Percentiles rank a stretch among this genome's conserved stretches.
phyloP scores from a whole-genome alignment of 2,329 filamentous ascomycete species.

The Colletotrichum destructivum region DNA sequence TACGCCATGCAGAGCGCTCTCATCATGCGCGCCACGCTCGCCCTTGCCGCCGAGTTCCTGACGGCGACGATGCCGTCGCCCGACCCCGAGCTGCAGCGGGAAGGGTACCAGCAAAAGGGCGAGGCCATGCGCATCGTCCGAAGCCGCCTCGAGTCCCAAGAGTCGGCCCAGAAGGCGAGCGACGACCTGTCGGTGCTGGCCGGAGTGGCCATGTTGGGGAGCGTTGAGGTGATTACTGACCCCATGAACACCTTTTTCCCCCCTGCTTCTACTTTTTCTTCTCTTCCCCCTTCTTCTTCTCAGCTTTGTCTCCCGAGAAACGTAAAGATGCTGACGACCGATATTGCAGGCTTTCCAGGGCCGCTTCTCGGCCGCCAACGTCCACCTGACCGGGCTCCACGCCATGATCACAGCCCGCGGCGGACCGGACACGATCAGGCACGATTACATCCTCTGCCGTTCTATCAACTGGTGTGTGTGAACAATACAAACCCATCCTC shows the following conservation, averaged over 20 bases:
- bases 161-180: conserved; percentile 11
- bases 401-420: conserved; percentile 39
- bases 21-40: conserved; percentile 41
- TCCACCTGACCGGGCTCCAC: conserved; percentile 40
- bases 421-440: conserved; percentile 38
- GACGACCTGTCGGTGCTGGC: conserved; percentile 35
- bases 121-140: conserved; percentile 41
- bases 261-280: no score
- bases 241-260: no score
- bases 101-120: conserved; percentile 42
- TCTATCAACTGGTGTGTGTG: conserved; percentile 41
- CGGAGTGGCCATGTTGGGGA: conserved; percentile 37
- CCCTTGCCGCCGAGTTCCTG: conserved; percentile 41
- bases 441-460: conserved; percentile 44
- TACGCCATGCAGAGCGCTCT: conserved; percentile 43
- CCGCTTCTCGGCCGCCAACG: conserved; percentile 38
- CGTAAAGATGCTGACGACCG: not conserved
- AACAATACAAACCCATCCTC: not conserved
- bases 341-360: conserved; percentile 40
- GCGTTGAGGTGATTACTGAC: conserved; percentile 34
- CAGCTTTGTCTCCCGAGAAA: not conserved
- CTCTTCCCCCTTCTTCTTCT: not conserved
- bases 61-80: conserved; percentile 31
- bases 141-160: conserved; percentile 16
- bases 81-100: conserved; percentile 32